phyloP scores from a whole-genome alignment of 2,329 filamentous ascomycete genomes.

The Apiospora pterosperma region DNA sequence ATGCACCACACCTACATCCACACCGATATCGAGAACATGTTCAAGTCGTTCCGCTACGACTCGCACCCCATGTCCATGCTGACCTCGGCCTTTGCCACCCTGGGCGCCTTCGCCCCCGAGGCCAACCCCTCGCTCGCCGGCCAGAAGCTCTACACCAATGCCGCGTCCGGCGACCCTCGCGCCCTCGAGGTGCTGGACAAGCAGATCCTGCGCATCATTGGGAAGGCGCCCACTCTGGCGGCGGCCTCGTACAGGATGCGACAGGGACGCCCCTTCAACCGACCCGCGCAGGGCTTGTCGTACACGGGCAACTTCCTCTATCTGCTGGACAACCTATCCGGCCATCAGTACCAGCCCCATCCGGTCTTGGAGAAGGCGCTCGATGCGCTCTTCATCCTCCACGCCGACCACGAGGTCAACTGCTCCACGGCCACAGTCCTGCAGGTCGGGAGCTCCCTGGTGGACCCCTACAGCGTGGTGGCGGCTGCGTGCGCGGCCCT shows the following conservation, averaged over 20 bases:
- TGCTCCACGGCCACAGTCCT: constrained; percentile 53
- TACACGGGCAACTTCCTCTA: constrained; percentile 55
- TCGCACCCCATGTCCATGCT: constrained; percentile 52
- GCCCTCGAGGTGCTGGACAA: constrained; percentile 44
- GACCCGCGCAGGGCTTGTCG: constrained; percentile 41
- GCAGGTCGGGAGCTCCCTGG: constrained; percentile 52
- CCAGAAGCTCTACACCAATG: constrained; percentile 46
- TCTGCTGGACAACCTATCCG: constrained; percentile 49
- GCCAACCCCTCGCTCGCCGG: constrained; percentile 47
- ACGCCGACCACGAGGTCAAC: constrained; percentile 58
- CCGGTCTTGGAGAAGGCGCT: constrained; percentile 47
- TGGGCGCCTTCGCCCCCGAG: constrained; percentile 47
- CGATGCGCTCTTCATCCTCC: constrained; percentile 52
- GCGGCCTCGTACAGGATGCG: constrained; percentile 51
- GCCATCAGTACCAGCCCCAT: constrained; percentile 43
- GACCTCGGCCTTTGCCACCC: constrained; percentile 45
- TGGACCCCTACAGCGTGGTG: constrained; percentile 53
- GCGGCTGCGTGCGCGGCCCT: constrained; percentile 49
- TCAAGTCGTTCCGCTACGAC: constrained; percentile 48
- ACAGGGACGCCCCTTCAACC: constrained; percentile 48
- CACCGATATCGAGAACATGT: constrained; percentile 46
- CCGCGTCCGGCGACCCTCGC: constrained; percentile 36
- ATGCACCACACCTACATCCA: constrained; percentile 50
- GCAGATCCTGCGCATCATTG: constrained; percentile 49
- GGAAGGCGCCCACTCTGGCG: constrained; percentile 47